Conservation (phyloP, 2,329 filamentous ascomycete species). For the Chaetomium sp. region DNA sequence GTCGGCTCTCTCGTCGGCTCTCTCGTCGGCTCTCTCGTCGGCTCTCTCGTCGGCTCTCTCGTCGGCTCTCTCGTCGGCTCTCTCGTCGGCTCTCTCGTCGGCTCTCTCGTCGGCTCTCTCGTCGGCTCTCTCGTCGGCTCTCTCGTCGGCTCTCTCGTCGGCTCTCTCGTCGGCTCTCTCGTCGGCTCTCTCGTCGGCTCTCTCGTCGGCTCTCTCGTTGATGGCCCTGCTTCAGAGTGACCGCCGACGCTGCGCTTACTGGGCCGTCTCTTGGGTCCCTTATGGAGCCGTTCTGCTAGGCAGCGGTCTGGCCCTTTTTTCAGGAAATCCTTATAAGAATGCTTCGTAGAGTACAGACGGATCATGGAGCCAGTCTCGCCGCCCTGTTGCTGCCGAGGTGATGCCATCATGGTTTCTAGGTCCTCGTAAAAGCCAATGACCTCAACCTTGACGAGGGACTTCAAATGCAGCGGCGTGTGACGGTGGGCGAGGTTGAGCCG, state of each 20-base stretch:
- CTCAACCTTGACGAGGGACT: constrained; percentile 59
- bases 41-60: constrained; percentile 18
- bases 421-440: constrained; percentile 64
- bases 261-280: constrained; percentile 20
- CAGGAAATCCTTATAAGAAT: constrained; percentile 58
- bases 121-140: constrained; percentile 18
- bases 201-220: neutral
- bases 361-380: constrained; percentile 44
- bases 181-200: constrained; percentile 16
- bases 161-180: constrained; percentile 18
- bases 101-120: constrained; percentile 14
- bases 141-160: constrained; percentile 15
- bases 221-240: neutral
- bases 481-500: constrained; percentile 40
- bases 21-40: constrained; percentile 15
- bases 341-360: constrained; percentile 54
- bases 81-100: neutral
- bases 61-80: constrained; percentile 16
- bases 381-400: constrained; percentile 38
- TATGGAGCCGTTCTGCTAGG: constrained; percentile 54
- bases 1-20: constrained; percentile 18
- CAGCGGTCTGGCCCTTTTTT: constrained; percentile 58
- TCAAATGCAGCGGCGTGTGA: constrained; percentile 53
- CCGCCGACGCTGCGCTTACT: constrained; percentile 4
- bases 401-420: constrained; percentile 41